phyloP scores from a whole-genome alignment of 2,329 filamentous ascomycete species.

The Aspergillus terreus region DNA sequence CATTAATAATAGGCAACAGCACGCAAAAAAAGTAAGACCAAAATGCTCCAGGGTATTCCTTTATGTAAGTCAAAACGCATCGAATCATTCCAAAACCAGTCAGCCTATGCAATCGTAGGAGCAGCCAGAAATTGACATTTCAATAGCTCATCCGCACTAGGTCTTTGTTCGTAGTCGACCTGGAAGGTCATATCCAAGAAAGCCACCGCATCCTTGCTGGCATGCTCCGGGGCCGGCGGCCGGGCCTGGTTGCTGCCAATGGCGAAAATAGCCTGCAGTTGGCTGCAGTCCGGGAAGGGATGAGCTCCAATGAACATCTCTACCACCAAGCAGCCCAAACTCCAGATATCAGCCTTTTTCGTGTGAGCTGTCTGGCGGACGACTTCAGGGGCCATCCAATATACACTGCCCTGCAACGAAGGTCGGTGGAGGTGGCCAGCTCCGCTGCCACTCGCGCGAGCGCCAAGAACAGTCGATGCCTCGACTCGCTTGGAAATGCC shows the following conservation, averaged over 20 bases:
- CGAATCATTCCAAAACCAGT: not conserved
- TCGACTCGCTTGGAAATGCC: constrained; percentile 98
- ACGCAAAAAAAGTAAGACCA: not conserved
- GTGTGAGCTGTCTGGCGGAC: constrained; percentile 98
- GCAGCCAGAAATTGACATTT: constrained; percentile 71
- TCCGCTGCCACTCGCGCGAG: constrained; percentile 36
- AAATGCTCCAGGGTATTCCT: not conserved
- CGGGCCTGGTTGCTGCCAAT: constrained; percentile 85
- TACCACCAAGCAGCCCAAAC: constrained; percentile 89
- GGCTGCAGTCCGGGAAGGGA: constrained; percentile 94
- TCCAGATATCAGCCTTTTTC: constrained; percentile 98
- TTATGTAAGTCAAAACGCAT: not conserved
- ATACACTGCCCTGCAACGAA: constrained; percentile 93
- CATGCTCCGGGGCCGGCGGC: constrained; percentile 82
- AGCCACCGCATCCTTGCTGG: constrained; percentile 75
- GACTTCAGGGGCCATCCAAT: constrained; percentile 99
- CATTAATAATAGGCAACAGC: not conserved
- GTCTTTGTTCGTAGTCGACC: constrained; percentile 87
- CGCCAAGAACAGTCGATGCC: constrained; percentile 71
- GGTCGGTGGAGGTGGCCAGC: constrained; percentile 50
- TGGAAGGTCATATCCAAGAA: constrained; percentile 92
- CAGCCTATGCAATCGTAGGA: constrained; percentile 55
- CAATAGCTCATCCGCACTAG: constrained; percentile 86
- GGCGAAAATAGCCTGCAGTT: constrained; percentile 97
- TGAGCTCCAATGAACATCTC: constrained; percentile 99